Percentiles rank a stretch among this genome's conserved stretches.
phyloP scores from a whole-genome alignment of 306 rosid species.

The Trifolium dubium region DNA sequence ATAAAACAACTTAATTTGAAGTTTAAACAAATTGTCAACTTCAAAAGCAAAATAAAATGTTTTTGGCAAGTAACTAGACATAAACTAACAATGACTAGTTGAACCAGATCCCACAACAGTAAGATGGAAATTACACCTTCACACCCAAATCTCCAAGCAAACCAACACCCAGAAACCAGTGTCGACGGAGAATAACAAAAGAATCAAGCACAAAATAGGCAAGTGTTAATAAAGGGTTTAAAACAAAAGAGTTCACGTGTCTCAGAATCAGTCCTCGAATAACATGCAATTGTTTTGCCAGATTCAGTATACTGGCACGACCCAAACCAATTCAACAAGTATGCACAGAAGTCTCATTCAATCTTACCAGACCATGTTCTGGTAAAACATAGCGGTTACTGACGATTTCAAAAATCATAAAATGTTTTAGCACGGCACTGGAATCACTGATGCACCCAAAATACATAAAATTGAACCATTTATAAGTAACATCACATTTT shows the following conservation, averaged over 20 bases:
- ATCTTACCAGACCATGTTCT: background rate
- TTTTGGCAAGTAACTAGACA: background rate
- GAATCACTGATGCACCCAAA: background rate
- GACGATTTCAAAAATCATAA: background rate
- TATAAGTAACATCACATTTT: background rate
- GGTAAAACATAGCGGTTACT: background rate
- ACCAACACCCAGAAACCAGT: background rate
- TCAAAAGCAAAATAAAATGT: background rate
- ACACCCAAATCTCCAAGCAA: background rate
- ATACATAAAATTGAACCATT: background rate
- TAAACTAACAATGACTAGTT: background rate
- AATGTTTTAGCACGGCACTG: background rate
- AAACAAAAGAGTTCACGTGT: background rate
- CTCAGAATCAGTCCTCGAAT: background rate
- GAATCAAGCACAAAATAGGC: background rate
- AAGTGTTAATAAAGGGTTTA: background rate
- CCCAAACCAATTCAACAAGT: background rate
- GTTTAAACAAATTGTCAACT: background rate
- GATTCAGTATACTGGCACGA: background rate
- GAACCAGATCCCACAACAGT: background rate
- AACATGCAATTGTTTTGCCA: background rate
- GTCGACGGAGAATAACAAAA: background rate
- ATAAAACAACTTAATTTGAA: background rate
- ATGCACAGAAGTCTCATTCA: background rate
- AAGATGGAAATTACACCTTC: too few relatives aligned